Percentiles rank a stretch among this genome's conserved stretches.
Evolutionary conservation across 2,329 filamentous ascomycete species (phyloP).

Genomic region (Colletotrichum eremochloae): DNA sequence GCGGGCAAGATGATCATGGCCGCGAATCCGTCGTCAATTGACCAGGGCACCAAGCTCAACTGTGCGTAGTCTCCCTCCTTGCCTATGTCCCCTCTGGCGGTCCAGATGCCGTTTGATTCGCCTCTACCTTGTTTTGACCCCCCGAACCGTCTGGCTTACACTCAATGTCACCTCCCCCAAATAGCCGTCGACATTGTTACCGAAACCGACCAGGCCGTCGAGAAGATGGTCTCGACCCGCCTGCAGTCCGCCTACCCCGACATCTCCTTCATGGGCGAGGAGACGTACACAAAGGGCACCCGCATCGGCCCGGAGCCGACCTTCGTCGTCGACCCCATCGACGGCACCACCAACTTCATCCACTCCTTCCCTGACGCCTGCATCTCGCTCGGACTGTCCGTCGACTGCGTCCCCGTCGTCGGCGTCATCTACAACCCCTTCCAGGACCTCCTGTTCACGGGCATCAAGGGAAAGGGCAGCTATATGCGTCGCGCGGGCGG

Average conservation of each 20-base stretch:
- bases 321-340: slow-evolving; percentile 86
- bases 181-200: slow-evolving; percentile 77
- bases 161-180: not conserved
- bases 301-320: slow-evolving; percentile 76
- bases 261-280: slow-evolving; percentile 79
- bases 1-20: slow-evolving; percentile 75
- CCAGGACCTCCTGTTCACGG: slow-evolving; percentile 76
- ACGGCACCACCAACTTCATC: slow-evolving; percentile 86
- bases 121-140: not conserved
- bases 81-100: not conserved
- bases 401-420: slow-evolving; percentile 72
- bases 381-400: slow-evolving; percentile 80
- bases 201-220: slow-evolving; percentile 75
- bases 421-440: slow-evolving; percentile 88
- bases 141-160: not conserved
- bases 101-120: not conserved
- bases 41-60: slow-evolving; percentile 74
- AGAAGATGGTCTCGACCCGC: slow-evolving; percentile 69
- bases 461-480: slow-evolving; percentile 75
- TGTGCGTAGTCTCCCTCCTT: slow-evolving; percentile 56
- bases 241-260: slow-evolving; percentile 67
- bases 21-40: slow-evolving; percentile 70
- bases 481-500: slow-evolving; percentile 64
- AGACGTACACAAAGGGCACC: slow-evolving; percentile 79
- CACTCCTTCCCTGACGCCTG: slow-evolving; percentile 81